Evolutionary conservation across 2,329 filamentous ascomycete species (phyloP).

Genomic region (Alternaria conjuncta): DNA sequence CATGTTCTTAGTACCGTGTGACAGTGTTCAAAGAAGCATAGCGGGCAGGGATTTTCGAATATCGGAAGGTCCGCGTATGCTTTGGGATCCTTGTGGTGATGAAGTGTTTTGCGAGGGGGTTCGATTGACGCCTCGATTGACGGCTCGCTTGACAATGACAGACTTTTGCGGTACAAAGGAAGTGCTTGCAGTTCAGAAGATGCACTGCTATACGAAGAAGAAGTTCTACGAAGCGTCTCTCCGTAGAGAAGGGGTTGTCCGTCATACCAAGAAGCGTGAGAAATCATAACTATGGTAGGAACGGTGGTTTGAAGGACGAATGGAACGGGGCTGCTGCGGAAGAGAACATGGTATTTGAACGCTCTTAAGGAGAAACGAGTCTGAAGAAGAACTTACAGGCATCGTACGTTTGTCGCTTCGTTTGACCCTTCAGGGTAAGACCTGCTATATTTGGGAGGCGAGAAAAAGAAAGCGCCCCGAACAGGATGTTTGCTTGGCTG

Average conservation of each 20-base stretch:
- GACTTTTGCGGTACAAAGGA: conserved; percentile 7
- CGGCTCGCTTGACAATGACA: background rate
- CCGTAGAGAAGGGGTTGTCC: conserved; percentile 18
- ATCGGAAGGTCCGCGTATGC: conserved; percentile 33
- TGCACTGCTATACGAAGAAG: conserved; percentile 14
- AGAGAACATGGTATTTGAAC: background rate
- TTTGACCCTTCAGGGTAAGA: conserved; percentile 5
- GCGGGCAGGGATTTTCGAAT: conserved; percentile 37
- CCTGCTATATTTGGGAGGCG: conserved; percentile 19
- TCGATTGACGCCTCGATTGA: conserved; percentile 5
- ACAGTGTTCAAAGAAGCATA: conserved; percentile 35
- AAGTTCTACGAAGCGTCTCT: conserved; percentile 16
- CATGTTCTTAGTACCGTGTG: conserved; percentile 34
- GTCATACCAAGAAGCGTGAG: conserved; percentile 6
- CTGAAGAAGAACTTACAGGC: conserved; percentile 34
- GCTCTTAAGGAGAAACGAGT: conserved; percentile 12
- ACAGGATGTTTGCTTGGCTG: conserved; percentile 12
- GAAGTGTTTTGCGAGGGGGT: conserved; percentile 22
- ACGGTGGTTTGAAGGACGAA: background rate
- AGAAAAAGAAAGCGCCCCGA: conserved; percentile 8
- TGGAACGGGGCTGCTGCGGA: background rate
- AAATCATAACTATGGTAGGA: conserved; percentile 15
- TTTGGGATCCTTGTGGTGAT: conserved; percentile 32
- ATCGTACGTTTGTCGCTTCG: conserved; percentile 21
- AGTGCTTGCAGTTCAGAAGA: conserved; percentile 7